These are phyloP conservation scores for Podosphaera leucotricha DNA, from an alignment of 2,329 filamentous ascomycete genomes.

Conservation along the genomic window DNA sequence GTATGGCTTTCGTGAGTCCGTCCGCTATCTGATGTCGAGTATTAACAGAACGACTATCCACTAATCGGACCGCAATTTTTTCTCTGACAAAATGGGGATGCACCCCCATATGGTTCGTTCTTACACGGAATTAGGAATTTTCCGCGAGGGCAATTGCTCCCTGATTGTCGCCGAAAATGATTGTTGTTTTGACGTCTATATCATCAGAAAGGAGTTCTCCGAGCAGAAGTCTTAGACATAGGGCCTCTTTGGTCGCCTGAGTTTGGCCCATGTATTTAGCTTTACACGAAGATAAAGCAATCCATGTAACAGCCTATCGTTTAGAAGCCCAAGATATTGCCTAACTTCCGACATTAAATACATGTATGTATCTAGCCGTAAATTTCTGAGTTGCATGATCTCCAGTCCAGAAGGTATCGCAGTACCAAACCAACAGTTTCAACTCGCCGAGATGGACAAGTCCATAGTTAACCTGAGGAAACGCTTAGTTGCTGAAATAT, in stretches of 20 bases:
- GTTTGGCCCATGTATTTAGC: neutral
- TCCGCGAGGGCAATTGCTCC: neutral
- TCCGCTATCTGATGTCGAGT: neutral
- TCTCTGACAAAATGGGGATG: neutral
- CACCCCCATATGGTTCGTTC: neutral
- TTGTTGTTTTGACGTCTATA: neutral
- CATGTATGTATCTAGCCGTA: neutral
- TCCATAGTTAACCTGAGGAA: too few relatives aligned
- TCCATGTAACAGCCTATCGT: neutral
- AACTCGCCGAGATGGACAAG: too few relatives aligned
- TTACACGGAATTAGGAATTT: neutral
- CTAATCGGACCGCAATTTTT: neutral
- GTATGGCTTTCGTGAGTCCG: neutral
- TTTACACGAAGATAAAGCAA: neutral
- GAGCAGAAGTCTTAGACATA: neutral
- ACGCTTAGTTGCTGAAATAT: too few relatives aligned
- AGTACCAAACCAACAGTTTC: too few relatives aligned
- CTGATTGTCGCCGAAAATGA: neutral
- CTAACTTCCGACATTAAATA: neutral
- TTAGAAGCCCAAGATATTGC: neutral
- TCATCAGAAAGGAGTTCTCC: neutral
- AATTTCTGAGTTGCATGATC: too few relatives aligned
- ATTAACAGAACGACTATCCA: neutral
- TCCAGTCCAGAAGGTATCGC: too few relatives aligned
- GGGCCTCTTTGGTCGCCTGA: neutral